A percentile compares a stretch with the other conserved stretches of the same genome.
Evolutionary conservation across 768 basidiomycete genomes (phyloP).

Genomic region (Suillus bovinus): DNA sequence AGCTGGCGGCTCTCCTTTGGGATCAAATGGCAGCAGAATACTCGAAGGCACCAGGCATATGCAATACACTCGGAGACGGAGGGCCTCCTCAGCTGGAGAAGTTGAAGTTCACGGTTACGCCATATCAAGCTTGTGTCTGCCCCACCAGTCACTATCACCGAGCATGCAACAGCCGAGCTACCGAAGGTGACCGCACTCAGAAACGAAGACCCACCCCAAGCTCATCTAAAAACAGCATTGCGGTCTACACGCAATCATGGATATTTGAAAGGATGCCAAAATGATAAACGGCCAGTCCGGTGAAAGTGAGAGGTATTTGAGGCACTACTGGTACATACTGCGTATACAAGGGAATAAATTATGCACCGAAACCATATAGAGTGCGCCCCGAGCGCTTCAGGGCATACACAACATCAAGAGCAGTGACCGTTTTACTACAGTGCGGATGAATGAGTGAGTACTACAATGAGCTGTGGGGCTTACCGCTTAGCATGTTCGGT

Average conservation of each 20-base stretch:
- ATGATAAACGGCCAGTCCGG: background rate
- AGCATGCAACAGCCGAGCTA: conserved; percentile 7
- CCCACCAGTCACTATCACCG: conserved; percentile 1
- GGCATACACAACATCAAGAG: conserved; percentile 80
- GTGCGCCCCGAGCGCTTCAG: conserved; percentile 78
- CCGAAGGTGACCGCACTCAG: background rate
- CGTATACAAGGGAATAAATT: conserved; percentile 19
- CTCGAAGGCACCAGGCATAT: conserved; percentile 11
- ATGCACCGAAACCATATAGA: conserved; percentile 82
- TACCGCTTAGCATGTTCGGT: conserved; percentile 87
- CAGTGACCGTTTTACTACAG: conserved; percentile 76
- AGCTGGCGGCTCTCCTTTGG: conserved; percentile 16
- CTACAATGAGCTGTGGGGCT: background rate
- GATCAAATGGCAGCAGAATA: conserved; percentile 1
- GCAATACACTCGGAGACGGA: conserved; percentile 34
- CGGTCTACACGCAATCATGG: background rate
- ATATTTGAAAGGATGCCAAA: background rate
- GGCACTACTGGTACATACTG: background rate
- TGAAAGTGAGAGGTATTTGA: background rate
- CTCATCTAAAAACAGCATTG: background rate
- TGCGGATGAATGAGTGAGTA: conserved; percentile 12
- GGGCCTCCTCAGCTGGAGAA: conserved; percentile 52
- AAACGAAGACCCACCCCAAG: background rate
- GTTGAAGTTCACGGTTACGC: conserved; percentile 12
- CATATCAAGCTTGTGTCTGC: conserved; percentile 6